phyloP scores from a whole-genome alignment of 2,329 filamentous ascomycete species.

The Cytospora leucostoma region DNA sequence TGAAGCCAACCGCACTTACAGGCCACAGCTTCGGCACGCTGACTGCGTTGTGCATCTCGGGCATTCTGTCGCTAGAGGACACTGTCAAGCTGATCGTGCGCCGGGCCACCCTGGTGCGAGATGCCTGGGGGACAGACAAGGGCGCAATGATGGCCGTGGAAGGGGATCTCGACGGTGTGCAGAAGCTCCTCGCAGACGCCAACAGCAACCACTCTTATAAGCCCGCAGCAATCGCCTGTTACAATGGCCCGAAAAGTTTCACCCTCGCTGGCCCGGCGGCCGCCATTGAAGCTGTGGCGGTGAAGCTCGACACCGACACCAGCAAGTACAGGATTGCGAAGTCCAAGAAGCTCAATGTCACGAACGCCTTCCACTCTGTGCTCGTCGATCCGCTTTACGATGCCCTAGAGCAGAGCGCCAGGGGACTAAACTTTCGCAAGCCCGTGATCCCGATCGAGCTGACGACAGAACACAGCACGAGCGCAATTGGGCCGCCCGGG shows the following conservation, averaged over 20 bases:
- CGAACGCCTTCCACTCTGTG: constrained; percentile 50
- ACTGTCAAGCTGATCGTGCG: constrained; percentile 34
- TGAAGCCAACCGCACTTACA: constrained; percentile 34
- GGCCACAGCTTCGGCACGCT: constrained; percentile 48
- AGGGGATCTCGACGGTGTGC: background rate
- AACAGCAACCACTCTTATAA: background rate
- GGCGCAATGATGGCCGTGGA: constrained; percentile 44
- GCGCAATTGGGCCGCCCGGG: no score
- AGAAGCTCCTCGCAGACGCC: background rate
- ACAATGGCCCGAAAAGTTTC: constrained; percentile 46
- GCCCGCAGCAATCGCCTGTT: constrained; percentile 46
- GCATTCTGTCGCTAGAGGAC: constrained; percentile 36
- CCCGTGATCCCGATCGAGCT: no score
- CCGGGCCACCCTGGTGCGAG: constrained; percentile 36
- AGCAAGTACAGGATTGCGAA: constrained; percentile 28
- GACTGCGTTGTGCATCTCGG: constrained; percentile 41
- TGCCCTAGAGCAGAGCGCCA: no score
- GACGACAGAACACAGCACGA: no score
- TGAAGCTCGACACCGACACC: no score
- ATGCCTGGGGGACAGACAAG: constrained; percentile 39
- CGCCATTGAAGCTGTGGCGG: constrained; percentile 37
- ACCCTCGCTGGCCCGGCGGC: constrained; percentile 42
- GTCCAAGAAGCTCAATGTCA: constrained; percentile 44
- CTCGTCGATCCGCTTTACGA: constrained; percentile 45
- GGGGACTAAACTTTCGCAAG: no score